These are phyloP conservation scores for Phytopythium chamaehyphon DNA, from an alignment of 352 stramenopile species.

Conservation along the genomic window DNA sequence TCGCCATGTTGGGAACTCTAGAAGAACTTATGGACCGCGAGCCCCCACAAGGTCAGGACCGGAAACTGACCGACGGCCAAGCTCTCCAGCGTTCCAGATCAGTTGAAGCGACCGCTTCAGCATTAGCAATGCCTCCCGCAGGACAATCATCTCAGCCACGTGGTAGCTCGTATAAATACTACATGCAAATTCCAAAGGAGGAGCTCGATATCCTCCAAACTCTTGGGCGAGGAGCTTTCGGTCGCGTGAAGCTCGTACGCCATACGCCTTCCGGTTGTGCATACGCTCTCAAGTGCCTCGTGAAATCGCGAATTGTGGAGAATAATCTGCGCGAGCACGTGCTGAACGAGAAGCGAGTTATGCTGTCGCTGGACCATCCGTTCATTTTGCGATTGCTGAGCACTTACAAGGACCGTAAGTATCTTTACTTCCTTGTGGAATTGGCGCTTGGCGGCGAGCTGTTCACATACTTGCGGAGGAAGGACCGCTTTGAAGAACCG, in stretches of 20 bases:
- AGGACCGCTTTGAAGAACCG: conserved; percentile 69
- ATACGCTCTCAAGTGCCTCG: conserved; percentile 91
- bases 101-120: too few species aligned
- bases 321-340: conserved; percentile 92
- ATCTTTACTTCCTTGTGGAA: conserved; percentile 92
- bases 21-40: conserved; percentile 78
- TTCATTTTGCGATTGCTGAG: conserved; percentile 90
- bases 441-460: conserved; percentile 89
- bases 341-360: conserved; percentile 89
- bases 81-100: conserved; percentile 2
- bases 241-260: conserved; percentile 85
- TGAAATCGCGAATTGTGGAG: conserved; percentile 89
- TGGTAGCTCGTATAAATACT: conserved; percentile 59
- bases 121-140: too few species aligned
- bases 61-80: conserved; percentile 6
- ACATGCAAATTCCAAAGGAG: conserved; percentile 63
- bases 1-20: conserved; percentile 71
- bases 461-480: conserved; percentile 87
- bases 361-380: conserved; percentile 85
- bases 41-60: conserved; percentile 18
- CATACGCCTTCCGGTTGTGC: conserved; percentile 57
- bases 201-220: conserved; percentile 77
- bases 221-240: conserved; percentile 83
- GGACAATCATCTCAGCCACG: not conserved
- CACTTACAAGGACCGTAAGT: conserved; percentile 89